Evolutionary conservation across 164 flowering plant genomes (phyloP).

Genomic region (Warburgia ugandensis): DNA sequence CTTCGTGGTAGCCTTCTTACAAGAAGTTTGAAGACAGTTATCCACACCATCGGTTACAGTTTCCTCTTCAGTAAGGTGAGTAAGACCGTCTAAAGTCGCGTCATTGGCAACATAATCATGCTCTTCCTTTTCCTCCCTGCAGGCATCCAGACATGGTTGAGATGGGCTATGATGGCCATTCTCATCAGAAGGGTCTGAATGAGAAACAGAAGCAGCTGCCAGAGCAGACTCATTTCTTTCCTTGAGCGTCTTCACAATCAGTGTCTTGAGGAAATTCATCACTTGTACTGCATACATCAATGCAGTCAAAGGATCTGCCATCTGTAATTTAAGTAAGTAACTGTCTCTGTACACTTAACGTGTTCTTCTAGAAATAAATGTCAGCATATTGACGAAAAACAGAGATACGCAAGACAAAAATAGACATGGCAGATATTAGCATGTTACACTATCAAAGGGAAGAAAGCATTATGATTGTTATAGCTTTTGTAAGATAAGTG

Average conservation of each 20-base stretch:
- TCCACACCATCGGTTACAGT: constrained; percentile 10
- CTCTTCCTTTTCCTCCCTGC: constrained; percentile 28
- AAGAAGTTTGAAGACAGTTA: constrained; percentile 10
- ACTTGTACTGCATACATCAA: constrained; percentile 89
- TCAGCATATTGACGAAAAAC: background rate
- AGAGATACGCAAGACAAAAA: background rate
- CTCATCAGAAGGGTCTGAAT: constrained; percentile 45
- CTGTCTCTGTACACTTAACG: background rate
- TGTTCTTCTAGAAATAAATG: background rate
- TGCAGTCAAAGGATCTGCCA: constrained; percentile 86
- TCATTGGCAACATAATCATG: constrained; percentile 6
- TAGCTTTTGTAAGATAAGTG: background rate
- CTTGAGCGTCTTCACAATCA: constrained; percentile 43
- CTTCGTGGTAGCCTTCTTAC: constrained; percentile 18
- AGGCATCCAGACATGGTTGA: constrained; percentile 21
- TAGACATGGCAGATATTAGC: background rate
- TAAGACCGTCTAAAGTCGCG: constrained; percentile 20
- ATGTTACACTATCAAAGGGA: background rate
- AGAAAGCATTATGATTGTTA: background rate
- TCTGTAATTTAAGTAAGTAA: constrained; percentile 33
- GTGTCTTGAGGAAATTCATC: constrained; percentile 77
- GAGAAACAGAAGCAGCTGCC: constrained; percentile 28
- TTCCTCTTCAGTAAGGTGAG: constrained; percentile 13
- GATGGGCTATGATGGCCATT: constrained; percentile 46
- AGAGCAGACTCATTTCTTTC: constrained; percentile 48